Evolutionary conservation across 208 protist genomes (phyloP).

Genomic region (Leishmania arabica): DNA sequence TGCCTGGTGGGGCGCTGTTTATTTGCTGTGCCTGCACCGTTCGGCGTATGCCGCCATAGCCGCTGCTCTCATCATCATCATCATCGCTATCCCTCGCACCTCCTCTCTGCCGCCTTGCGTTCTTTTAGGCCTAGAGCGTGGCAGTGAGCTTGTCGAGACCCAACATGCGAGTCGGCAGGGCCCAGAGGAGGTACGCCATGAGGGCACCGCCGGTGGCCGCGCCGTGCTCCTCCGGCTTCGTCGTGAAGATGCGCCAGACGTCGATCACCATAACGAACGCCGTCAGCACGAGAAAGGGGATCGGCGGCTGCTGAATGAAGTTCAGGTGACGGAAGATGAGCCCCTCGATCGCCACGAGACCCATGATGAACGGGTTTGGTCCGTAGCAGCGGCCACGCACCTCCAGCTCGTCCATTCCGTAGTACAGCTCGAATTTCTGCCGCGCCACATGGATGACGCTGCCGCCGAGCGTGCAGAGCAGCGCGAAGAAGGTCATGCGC

Average conservation of each 20-base stretch:
- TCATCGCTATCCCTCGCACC: not conserved
- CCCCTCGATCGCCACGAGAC: constrained; percentile 81
- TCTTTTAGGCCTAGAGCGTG: constrained; percentile 39
- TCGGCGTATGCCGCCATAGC: not conserved
- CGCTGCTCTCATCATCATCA: not conserved
- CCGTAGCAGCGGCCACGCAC: constrained; percentile 89
- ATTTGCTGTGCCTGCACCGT: not conserved
- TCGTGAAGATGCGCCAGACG: constrained; percentile 89
- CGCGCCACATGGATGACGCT: constrained; percentile 79
- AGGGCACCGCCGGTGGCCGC: constrained; percentile 84
- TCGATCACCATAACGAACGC: constrained; percentile 91
- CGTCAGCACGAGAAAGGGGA: constrained; percentile 88
- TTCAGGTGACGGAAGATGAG: constrained; percentile 91
- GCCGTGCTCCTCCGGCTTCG: constrained; percentile 81
- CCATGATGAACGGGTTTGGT: constrained; percentile 88
- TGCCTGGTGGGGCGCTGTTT: not conserved
- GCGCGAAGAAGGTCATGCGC: constrained; percentile 78
- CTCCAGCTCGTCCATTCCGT: constrained; percentile 84
- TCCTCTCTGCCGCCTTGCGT: not conserved
- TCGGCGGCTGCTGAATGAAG: constrained; percentile 90
- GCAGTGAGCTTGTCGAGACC: constrained; percentile 89
- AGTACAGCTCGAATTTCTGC: constrained; percentile 83
- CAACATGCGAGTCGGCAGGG: constrained; percentile 79
- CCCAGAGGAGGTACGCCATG: constrained; percentile 89
- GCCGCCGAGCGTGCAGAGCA: constrained; percentile 73